Base-by-base conservation (phyloP, 805 yeast species). In the Candida parachauliodes region DNA sequence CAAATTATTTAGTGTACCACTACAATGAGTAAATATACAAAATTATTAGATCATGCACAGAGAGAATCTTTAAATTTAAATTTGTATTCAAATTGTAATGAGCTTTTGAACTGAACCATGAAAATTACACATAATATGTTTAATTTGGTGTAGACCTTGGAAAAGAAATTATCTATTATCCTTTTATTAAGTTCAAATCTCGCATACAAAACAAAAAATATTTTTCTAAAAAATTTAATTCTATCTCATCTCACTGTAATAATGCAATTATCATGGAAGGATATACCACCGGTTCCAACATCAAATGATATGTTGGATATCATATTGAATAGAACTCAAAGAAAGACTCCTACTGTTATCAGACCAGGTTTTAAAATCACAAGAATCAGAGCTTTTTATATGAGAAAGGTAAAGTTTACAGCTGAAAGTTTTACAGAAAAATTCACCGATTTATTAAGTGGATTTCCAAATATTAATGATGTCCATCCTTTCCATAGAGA, bases 261-360 rank as follows among this genome's bases (percentile, higher is more conserved):
- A 33, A 93, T 91, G 98, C 98, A 91, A 73, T 79, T 91, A 51
- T 83, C 97, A 33, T 91, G 98, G 98, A 91, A 93, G 68, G 98
- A 93, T 65, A 93, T 91, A 60, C 95, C 98, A 16, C 81, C 95
- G 34, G 96, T 91, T 48, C 94, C 98, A 32, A 81, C 81, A 48
- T 71, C 95, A 54, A 88, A 84, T 62, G 98, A 93, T 67, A 74
- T 89, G 75, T 74, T 93, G 79, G 99, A 93, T 67, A 87, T 93
- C 47, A 95, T 93, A 46, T 83, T 93, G 49, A 93, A 93, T 74
- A 77, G 97, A 59, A 93, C 99, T 1, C 99, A 93, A 71, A 81
- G 99, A 70, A 93, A 93, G 69, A 93, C 98, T 5, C 98, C 98
- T 42, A 93, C 98, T n/a, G 97, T 93, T 40, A 85, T 93, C 51